Base-by-base conservation (phyloP, 2,329 filamentous ascomycete genomes). In the Blastomyces silverae region DNA sequence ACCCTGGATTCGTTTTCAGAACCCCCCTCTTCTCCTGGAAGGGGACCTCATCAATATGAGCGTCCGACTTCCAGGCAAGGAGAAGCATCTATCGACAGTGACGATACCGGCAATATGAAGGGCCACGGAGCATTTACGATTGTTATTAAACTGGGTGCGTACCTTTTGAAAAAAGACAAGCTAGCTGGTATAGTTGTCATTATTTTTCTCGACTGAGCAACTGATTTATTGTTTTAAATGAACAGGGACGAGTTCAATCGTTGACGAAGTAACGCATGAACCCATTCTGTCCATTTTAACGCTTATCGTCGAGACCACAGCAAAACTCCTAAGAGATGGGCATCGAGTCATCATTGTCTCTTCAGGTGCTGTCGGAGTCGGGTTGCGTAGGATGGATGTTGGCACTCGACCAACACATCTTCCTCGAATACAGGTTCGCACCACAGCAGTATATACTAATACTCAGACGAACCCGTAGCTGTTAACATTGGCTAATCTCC, bases 301-400 rank as follows among this genome's bases (percentile, higher is more conserved):
- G 66, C 82, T 93, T 66, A 97, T 99, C 69, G 94, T 97, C 69
- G 92, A 97, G 79, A 97, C 94, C 25, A 92, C 91, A 17, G 89
- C 93, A 63, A 90, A 87, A 73, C 83, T 99, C 55, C 87, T 88
- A 69, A 89, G 92, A 77, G 89, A 96, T 86, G 94, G 94, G 61
- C 92, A 99, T 77, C 87, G 88, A 71, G 94, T 99, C 62, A 88
- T 99, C 76, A 90, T 99, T 69, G 95, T 97, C 68, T 99, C 94
- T 2, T 99, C 94, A 0, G 94, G 94, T 66, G 94, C 94, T 76
- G 96, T 99, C 77, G 94, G 93, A 65, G 92, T 99, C 66, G 94
- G 92, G 7, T 82, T 99, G 66, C 86, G 90, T 65, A 87, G 92
- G 66, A 96, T 97, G 91, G 87, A 96, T 74, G 83, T 96, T 66